Evolutionary conservation across 1,284 basidiomycete species (phyloP).

Genomic region (Cutaneotrichosporon daszewskae): DNA sequence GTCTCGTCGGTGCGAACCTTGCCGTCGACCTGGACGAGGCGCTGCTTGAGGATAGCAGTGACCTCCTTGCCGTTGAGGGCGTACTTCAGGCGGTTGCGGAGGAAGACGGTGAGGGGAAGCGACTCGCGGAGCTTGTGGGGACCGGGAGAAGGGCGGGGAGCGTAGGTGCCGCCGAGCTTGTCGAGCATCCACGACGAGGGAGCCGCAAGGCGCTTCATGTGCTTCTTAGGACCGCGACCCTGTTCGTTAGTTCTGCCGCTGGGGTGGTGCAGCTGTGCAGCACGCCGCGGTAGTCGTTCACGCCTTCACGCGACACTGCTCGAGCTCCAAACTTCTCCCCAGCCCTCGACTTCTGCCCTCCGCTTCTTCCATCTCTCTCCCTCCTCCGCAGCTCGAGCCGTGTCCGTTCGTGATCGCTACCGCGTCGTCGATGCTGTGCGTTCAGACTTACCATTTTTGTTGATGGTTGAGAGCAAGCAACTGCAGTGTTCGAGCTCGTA

Average conservation of each 20-base stretch:
- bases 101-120: constrained; percentile 88
- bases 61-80: constrained; percentile 96
- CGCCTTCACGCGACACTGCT: neutral
- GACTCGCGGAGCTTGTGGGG: constrained; percentile 99
- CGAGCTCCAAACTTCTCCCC: neutral
- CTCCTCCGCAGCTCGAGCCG: neutral
- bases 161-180: constrained; percentile 97
- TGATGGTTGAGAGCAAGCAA: constrained; percentile 9
- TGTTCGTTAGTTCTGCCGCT: constrained; percentile 46
- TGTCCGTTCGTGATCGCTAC: neutral
- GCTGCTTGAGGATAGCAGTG: constrained; percentile 88
- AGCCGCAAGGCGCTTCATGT: constrained; percentile 95
- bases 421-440: constrained; percentile 5
- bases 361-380: neutral
- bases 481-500: no score
- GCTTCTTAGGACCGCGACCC: constrained; percentile 98
- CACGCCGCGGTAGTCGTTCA: no score
- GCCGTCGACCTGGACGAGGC: constrained; percentile 95
- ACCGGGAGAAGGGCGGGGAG: constrained; percentile 92
- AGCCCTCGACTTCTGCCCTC: no score
- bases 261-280: neutral
- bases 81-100: constrained; percentile 99
- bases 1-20: constrained; percentile 98
- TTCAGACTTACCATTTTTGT: constrained; percentile 18
- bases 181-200: constrained; percentile 99